A percentile compares a stretch with the other conserved stretches of the same genome.
phyloP scores from a whole-genome alignment of 2,329 filamentous ascomycete genomes.

The Blastomyces percursus region DNA sequence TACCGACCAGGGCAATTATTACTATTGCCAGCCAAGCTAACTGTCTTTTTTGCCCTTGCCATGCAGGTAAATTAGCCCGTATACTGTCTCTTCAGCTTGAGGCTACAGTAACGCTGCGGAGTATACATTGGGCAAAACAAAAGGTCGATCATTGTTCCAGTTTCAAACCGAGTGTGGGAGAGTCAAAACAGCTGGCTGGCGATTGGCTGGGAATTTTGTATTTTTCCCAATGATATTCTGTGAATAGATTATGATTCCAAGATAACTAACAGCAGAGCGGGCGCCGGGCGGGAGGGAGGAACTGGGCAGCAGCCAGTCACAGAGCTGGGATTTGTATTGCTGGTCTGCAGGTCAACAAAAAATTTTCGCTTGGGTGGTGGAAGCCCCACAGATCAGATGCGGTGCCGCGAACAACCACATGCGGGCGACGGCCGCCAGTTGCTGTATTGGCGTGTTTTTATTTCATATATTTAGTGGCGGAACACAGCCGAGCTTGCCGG shows the following conservation, averaged over 20 bases:
- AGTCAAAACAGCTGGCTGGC: background rate
- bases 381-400: background rate
- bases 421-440: constrained; percentile 3
- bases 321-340: constrained; percentile 9
- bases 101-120: background rate
- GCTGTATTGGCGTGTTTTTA: background rate
- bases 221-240: too few relatives aligned
- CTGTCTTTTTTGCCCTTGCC: background rate
- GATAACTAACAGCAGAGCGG: background rate
- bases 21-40: too few relatives aligned
- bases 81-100: background rate
- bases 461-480: background rate
- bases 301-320: constrained; percentile 10
- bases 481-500: background rate
- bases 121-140: background rate
- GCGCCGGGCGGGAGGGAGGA: constrained; percentile 4
- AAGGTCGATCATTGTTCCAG: background rate
- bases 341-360: constrained; percentile 15
- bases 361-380: constrained; percentile 8
- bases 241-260: background rate
- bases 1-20: background rate
- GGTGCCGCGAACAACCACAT: constrained; percentile 4
- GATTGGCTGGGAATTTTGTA: background rate
- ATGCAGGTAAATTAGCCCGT: background rate
- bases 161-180: background rate